Percentiles rank a stretch among this genome's conserved stretches.
phyloP scores from a whole-genome alignment of 306 rosid species.

The Quercus parvula region DNA sequence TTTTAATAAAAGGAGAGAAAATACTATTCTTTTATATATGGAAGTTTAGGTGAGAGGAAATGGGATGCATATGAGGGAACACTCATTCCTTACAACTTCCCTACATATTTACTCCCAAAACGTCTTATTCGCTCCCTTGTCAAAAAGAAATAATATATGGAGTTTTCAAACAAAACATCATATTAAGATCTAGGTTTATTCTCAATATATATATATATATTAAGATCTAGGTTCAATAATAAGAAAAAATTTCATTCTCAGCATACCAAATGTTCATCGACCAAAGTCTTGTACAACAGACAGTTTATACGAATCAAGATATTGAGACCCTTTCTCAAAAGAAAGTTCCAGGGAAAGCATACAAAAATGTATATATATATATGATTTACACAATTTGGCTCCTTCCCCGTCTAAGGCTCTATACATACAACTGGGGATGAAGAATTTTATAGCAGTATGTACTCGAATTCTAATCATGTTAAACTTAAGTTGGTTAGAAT shows the following conservation, averaged over 20 bases:
- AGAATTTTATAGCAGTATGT: constrained; percentile 36
- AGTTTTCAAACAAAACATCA: too few species aligned
- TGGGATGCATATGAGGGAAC: too few species aligned
- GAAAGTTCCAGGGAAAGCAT: constrained; percentile 35
- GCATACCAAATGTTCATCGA: not conserved
- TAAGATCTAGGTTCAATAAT: not conserved
- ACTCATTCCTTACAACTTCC: too few species aligned
- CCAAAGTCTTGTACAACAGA: constrained; percentile 6
- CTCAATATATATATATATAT: too few species aligned
- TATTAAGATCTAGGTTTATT: not conserved
- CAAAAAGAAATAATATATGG: too few species aligned
- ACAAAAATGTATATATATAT: constrained; percentile 26
- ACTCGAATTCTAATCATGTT: constrained; percentile 39
- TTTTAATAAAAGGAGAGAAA: too few species aligned
- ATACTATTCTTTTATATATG: too few species aligned
- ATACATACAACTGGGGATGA: constrained; percentile 43
- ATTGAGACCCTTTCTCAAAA: not conserved
- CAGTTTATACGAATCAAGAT: constrained; percentile 25
- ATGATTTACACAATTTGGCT: constrained; percentile 57
- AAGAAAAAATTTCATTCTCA: not conserved
- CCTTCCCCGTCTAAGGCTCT: constrained; percentile 43
- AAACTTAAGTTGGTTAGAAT: constrained; percentile 38
- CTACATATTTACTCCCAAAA: too few species aligned
- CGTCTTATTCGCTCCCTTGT: too few species aligned
- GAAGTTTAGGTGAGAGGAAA: too few species aligned